Evolutionary conservation across 345 rosid genomes (phyloP).

Genomic region (Moricandia arvensis): DNA sequence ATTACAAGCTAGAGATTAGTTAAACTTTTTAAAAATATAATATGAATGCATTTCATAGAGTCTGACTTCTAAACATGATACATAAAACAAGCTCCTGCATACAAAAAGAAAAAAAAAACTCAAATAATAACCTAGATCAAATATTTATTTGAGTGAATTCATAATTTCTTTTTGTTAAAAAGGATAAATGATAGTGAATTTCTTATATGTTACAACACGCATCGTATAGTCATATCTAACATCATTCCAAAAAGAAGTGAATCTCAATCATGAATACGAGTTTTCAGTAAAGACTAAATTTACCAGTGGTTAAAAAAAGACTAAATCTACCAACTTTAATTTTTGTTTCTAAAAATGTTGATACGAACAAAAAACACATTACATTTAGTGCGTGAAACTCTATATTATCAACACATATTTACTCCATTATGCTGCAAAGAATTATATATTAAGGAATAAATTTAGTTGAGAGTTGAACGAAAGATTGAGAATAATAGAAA

Average conservation of each 20-base stretch:
- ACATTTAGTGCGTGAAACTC: not conserved
- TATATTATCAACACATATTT: not conserved
- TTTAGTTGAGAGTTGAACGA: not conserved
- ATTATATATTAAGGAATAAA: not conserved
- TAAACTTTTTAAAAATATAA: not conserved
- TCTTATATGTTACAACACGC: not conserved
- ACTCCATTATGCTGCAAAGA: not conserved
- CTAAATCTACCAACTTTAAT: not conserved
- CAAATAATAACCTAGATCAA: not conserved
- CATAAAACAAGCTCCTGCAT: not conserved
- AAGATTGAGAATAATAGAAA: constrained; percentile 12
- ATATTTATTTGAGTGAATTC: not conserved
- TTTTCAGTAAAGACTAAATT: not conserved
- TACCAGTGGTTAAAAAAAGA: not conserved
- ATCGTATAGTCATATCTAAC: not conserved
- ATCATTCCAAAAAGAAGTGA: not conserved
- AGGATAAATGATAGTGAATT: not conserved
- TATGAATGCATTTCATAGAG: not conserved
- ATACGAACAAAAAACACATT: not conserved
- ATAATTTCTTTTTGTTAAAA: not conserved
- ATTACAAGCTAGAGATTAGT: not conserved
- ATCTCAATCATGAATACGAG: not conserved
- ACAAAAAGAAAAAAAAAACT: not conserved
- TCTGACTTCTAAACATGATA: not conserved
- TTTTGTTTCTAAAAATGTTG: not conserved